Evolutionary conservation across 164 flowering plant species (phyloP).

Genomic region (Macadamia tetraphylla): DNA sequence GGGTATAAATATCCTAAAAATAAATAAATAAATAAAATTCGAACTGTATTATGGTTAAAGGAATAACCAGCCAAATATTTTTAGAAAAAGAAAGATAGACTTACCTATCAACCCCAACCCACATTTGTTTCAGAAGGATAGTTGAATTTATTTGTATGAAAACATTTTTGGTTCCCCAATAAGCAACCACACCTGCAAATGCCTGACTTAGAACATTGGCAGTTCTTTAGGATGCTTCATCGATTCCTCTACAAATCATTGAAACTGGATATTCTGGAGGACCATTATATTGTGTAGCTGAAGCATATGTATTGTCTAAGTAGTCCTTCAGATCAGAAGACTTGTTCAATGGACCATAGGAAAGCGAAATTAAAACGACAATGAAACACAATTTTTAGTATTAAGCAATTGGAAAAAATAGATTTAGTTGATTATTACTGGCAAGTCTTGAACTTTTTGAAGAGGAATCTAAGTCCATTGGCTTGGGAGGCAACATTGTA

Average conservation of each 20-base stretch:
- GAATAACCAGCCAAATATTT: too few relatives aligned
- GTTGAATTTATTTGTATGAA: neutral
- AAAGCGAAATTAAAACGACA: slow-evolving; percentile 20
- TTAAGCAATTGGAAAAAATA: neutral
- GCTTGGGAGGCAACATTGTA: slow-evolving; percentile 36
- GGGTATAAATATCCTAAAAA: too few relatives aligned
- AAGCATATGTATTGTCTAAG: slow-evolving; percentile 15
- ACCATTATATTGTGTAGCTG: slow-evolving; percentile 33
- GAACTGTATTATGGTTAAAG: too few relatives aligned
- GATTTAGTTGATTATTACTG: slow-evolving; percentile 22
- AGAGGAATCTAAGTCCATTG: slow-evolving; percentile 40
- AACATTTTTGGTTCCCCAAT: slow-evolving; percentile 12
- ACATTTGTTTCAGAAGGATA: neutral
- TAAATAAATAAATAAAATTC: too few relatives aligned
- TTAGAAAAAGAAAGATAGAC: neutral
- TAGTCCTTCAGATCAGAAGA: slow-evolving; percentile 22
- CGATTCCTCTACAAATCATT: slow-evolving; percentile 30
- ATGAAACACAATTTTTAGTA: neutral
- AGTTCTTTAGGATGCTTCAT: slow-evolving; percentile 21
- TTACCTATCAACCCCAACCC: slow-evolving; percentile 17
- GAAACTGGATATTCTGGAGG: slow-evolving; percentile 26
- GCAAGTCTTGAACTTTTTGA: slow-evolving; percentile 50
- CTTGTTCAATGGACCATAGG: too few relatives aligned
- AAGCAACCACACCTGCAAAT: slow-evolving; percentile 27
- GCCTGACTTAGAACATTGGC: slow-evolving; percentile 26